Evolutionary conservation across 2,329 filamentous ascomycete species (phyloP).

Genomic region (Colletotrichum limetticola): DNA sequence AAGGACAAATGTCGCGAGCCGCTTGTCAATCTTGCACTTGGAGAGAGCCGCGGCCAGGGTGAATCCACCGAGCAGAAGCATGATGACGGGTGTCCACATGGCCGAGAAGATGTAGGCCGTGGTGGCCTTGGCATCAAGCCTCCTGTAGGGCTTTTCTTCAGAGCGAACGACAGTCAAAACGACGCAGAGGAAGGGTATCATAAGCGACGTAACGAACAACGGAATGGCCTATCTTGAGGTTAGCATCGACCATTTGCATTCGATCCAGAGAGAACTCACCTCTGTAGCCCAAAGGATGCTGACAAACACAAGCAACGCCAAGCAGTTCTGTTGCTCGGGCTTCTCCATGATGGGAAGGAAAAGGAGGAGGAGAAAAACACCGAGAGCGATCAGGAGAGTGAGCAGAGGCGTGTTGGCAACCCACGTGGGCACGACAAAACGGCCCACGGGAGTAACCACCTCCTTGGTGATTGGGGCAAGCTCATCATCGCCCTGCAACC

Average conservation of each 20-base stretch:
- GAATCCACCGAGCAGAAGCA: conserved; percentile 96
- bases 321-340: conserved; percentile 93
- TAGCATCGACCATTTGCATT: conserved; percentile 16
- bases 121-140: conserved; percentile 83
- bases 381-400: conserved; percentile 76
- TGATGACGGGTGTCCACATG: conserved; percentile 99
- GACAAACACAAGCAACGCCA: conserved; percentile 93
- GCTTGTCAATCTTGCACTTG: conserved; percentile 97
- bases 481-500: conserved; percentile 87
- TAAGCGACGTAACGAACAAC: conserved; percentile 92
- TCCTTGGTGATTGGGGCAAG: conserved; percentile 71
- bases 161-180: conserved; percentile 85
- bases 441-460: conserved; percentile 82
- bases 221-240: conserved; percentile 77
- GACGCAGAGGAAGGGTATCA: conserved; percentile 94
- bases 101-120: conserved; percentile 88
- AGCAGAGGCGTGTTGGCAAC: conserved; percentile 85
- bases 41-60: conserved; percentile 94
- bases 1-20: conserved; percentile 94
- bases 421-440: conserved; percentile 81
- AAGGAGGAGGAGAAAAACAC: conserved; percentile 79
- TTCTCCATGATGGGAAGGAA: conserved; percentile 84
- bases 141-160: conserved; percentile 63
- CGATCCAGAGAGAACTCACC: conserved; percentile 57
- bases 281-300: conserved; percentile 97